Evolutionary conservation across 2,329 filamentous ascomycete species (phyloP).

Genomic region (Byssothecium circinans): DNA sequence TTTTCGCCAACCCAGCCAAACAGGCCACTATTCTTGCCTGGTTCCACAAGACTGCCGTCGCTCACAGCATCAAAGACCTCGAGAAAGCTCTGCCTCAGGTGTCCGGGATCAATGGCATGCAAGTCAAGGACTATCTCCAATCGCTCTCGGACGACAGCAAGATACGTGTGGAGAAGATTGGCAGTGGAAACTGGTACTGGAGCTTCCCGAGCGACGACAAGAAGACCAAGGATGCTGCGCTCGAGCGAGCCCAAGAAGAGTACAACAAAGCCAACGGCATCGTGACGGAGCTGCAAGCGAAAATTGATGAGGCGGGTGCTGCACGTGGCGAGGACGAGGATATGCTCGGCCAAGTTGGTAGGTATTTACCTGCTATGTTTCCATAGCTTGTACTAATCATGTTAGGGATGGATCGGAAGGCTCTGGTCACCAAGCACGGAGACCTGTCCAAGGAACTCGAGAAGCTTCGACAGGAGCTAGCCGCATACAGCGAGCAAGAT

Average conservation of each 20-base stretch:
- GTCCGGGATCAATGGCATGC: slow-evolving; percentile 66
- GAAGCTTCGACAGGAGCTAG: slow-evolving; percentile 45
- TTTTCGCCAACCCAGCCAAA: slow-evolving; percentile 60
- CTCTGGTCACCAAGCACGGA: slow-evolving; percentile 40
- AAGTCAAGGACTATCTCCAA: slow-evolving; percentile 68
- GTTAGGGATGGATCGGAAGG: slow-evolving; percentile 38
- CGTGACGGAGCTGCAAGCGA: slow-evolving; percentile 44
- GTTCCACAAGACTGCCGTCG: slow-evolving; percentile 62
- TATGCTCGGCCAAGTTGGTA: slow-evolving; percentile 37
- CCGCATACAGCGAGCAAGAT: slow-evolving; percentile 50
- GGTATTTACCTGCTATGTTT: neutral
- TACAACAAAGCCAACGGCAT: slow-evolving; percentile 39
- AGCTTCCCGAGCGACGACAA: slow-evolving; percentile 63
- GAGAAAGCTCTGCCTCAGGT: slow-evolving; percentile 65
- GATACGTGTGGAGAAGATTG: slow-evolving; percentile 69
- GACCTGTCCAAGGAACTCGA: slow-evolving; percentile 43
- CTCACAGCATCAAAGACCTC: slow-evolving; percentile 68
- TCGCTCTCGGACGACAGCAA: slow-evolving; percentile 62
- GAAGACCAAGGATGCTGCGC: slow-evolving; percentile 46
- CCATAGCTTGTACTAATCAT: neutral
- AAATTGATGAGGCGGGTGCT: slow-evolving; percentile 44
- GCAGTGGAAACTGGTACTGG: slow-evolving; percentile 74
- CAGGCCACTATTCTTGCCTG: slow-evolving; percentile 60
- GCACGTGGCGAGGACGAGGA: slow-evolving; percentile 45
- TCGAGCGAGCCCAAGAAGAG: slow-evolving; percentile 43